Evolutionary conservation across 345 rosid species (phyloP).

Genomic region (Theobroma cacao): DNA sequence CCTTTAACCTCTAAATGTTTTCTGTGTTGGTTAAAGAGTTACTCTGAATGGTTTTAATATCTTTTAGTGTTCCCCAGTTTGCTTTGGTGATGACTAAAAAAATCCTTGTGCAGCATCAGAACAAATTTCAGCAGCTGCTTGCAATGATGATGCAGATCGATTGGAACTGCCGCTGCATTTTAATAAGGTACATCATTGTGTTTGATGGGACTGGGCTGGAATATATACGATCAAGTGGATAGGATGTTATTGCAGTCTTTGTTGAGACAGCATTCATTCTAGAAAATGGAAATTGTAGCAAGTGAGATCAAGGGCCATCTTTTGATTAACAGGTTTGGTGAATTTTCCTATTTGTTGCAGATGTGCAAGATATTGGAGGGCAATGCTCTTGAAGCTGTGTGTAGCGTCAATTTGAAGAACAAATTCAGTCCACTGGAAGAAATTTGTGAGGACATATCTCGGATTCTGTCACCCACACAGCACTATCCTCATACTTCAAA

Average conservation of each 20-base stretch:
- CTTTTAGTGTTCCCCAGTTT: neutral
- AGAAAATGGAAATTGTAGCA: neutral
- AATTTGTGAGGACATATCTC: constrained; percentile 36
- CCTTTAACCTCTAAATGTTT: neutral
- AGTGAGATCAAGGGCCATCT: neutral
- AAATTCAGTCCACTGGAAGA: constrained; percentile 50
- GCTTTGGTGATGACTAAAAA: constrained; percentile 1
- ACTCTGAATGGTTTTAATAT: neutral
- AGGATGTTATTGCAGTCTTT: neutral
- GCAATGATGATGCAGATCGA: constrained; percentile 57
- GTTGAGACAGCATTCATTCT: neutral
- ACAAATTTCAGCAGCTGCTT: constrained; percentile 52
- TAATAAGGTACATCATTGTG: constrained; percentile 50
- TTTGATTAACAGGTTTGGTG: neutral
- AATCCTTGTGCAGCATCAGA: constrained; percentile 50
- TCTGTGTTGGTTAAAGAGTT: neutral
- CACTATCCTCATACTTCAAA: constrained; percentile 18
- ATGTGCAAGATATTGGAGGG: constrained; percentile 61
- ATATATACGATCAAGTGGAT: neutral
- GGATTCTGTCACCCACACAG: constrained; percentile 41
- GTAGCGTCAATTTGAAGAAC: constrained; percentile 47
- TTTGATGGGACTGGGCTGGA: neutral
- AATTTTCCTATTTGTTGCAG: constrained; percentile 35
- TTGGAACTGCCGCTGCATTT: constrained; percentile 44
- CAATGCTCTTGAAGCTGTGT: constrained; percentile 42